Conservation (phyloP, 164 flowering plant genomes). For the Santalum album region DNA sequence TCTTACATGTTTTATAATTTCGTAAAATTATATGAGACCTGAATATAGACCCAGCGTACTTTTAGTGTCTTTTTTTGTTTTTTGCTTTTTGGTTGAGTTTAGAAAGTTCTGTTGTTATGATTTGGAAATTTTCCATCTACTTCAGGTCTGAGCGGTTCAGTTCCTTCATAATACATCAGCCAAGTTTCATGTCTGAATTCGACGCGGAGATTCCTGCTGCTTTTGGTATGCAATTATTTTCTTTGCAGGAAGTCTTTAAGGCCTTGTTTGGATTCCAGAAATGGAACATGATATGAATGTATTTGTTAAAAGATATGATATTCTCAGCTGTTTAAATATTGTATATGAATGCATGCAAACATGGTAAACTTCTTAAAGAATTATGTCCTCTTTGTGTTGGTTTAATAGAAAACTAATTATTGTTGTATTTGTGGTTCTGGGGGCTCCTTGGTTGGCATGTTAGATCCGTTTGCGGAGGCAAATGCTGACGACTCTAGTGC, state of each 20-base stretch:
- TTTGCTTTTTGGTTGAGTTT: not conserved
- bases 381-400: too few species aligned
- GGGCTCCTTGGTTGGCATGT: not conserved
- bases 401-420: not conserved
- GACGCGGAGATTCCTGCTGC: slow-evolving; percentile 47
- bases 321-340: too few species aligned
- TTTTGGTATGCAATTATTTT: slow-evolving; percentile 25
- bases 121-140: not conserved
- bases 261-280: too few species aligned
- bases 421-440: not conserved
- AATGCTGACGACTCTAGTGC: slow-evolving; percentile 73
- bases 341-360: too few species aligned
- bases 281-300: too few species aligned
- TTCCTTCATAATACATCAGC: slow-evolving; percentile 9
- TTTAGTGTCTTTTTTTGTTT: not conserved
- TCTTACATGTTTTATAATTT: too few species aligned
- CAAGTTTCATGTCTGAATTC: slow-evolving; percentile 65
- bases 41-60: not conserved
- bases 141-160: slow-evolving; percentile 25
- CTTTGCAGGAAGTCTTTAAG: too few species aligned
- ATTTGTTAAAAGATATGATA: too few species aligned
- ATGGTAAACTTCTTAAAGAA: too few species aligned
- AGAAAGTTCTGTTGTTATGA: not conserved
- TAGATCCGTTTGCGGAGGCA: slow-evolving; percentile 82
- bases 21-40: too few species aligned